Base-by-base conservation (phyloP, 1,139 yeast species). In the Pichia sp. region DNA sequence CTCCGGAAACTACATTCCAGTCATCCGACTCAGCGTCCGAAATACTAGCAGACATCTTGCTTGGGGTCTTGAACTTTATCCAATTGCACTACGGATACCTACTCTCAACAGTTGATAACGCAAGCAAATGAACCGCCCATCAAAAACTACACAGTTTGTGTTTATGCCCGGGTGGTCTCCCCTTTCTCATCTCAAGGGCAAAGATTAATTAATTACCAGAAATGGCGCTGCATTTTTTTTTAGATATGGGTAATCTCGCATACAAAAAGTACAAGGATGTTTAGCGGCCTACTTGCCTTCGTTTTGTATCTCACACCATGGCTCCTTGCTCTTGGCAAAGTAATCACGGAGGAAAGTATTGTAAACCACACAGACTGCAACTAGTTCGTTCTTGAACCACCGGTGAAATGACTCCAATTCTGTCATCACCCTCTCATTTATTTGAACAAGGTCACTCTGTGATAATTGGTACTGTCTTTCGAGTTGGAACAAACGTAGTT, bases 391-490 rank as follows among this genome's bases (percentile, higher is more conserved):
- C 45, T 64, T 67, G 54, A 69, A 67, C 70, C 70, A 68, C 1
- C 53, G 55, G 51, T 69, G 70, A 53, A 68, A 69, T 7, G 48
- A 51, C 8, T 54, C 59, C 10, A 69, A 53, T 51, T 67, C 64
- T 11, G 52, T 54, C 54, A 59, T 56, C 1, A 68, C 63, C 55
- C 75, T 78, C 54, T 74, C 75, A 8, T 79, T 70, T 32, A 81
- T 76, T 54, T 70, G 71, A 2, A 76, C 68, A 34, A 78, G 70
- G 62, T 81, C 85, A 47, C 70, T 72, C 45, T 72, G 65, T 72
- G 79, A 74, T 34, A 81, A 73, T 8, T 70, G 75, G 53, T 76
- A 77, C 56, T 85, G 81, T 61, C 76, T 75, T 54, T 79, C 81
- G 53, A 80, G 70, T 10, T 74, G 74, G 8, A 67, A 67, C 3